Percentiles rank a stretch among this genome's conserved stretches.
Conservation (phyloP, 164 flowering plant species). For the Vitis amurensis region DNA sequence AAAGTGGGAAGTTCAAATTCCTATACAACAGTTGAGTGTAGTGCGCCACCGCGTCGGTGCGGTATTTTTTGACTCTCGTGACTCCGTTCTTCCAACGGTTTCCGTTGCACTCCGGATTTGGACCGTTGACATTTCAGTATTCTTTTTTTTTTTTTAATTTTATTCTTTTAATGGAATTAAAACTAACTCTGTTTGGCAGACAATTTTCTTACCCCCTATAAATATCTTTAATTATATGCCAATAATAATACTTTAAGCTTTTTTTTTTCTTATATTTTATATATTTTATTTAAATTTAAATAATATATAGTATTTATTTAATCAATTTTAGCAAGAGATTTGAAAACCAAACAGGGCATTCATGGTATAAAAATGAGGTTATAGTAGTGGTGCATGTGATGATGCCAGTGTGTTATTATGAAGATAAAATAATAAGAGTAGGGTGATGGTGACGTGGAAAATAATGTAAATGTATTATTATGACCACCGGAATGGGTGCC, state of each 20-base stretch:
- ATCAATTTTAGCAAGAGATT: too few relatives aligned
- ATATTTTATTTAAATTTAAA: too few relatives aligned
- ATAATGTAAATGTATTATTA: not conserved
- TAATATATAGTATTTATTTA: too few relatives aligned
- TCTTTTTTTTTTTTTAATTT: too few relatives aligned
- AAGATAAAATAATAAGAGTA: too few relatives aligned
- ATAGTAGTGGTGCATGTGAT: slow-evolving; percentile 11
- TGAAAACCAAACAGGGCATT: too few relatives aligned
- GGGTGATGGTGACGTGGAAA: slow-evolving; percentile 15
- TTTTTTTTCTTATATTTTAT: too few relatives aligned
- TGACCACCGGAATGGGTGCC: slow-evolving; percentile 13
- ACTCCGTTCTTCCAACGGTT: slow-evolving; percentile 17
- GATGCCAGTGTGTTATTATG: slow-evolving; percentile 3
- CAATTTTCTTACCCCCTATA: too few relatives aligned
- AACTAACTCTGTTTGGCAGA: not conserved
- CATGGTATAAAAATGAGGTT: not conserved
- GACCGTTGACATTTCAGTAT: slow-evolving; percentile 10
- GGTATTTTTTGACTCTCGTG: slow-evolving; percentile 20
- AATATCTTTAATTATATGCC: too few relatives aligned
- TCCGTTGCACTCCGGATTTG: slow-evolving; percentile 2
- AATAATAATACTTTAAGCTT: too few relatives aligned
- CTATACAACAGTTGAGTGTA: not conserved
- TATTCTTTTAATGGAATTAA: not conserved
- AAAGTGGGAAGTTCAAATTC: slow-evolving; percentile 2
- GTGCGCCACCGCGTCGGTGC: slow-evolving; percentile 24